Evolutionary conservation across 1,284 basidiomycete genomes (phyloP), one percentile per base, ranked within the genome.

Genomic region (Tetrapyrgos nigripes): DNA sequence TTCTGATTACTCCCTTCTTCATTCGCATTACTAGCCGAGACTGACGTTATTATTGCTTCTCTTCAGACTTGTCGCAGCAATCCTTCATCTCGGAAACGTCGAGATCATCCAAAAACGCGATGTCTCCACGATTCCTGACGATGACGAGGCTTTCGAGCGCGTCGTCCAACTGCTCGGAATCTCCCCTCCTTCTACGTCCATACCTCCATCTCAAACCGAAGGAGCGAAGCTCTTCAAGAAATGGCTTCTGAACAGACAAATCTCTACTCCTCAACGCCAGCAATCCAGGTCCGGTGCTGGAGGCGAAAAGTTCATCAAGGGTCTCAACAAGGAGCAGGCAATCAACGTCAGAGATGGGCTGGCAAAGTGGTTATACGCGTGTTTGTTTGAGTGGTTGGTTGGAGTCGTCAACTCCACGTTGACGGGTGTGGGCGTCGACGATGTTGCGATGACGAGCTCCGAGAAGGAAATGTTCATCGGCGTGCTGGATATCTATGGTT

Each of bases 161-260:
- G 91, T 96, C 14, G 94, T 94, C 3, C 85, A 89, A 9, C 92
- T 99, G 72, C 82, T 99, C 31, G 97, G 97, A 13, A 86, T 99
- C 50, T 90, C 93, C 58, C 80, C 92, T 17, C 14, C 31, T 40
- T 40, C 37, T 5, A 9, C 37, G 17, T 6, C 6, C 37, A n/a
- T 17, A 33, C 8, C 8, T 14, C 8, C 31, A 33, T 8, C 8
- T 8, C 8, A 14, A 33, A 81, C 85, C 19, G 97, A 99, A 53
- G 48, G 48, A 24, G 46, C 54, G 10, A 49, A 49, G 35, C 26
- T 35, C 24, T 98, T 99, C 83, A 98, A 95, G 79, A 98, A 94
- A 73, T 99, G 97, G 97, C 96, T 93, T 2, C 79, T 98, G 76
- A 98, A 98, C 83, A 98, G 96, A 76, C 97, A 99, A 78, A 92